phyloP scores from a whole-genome alignment of 306 rosid species.

The Arachis stenosperma region DNA sequence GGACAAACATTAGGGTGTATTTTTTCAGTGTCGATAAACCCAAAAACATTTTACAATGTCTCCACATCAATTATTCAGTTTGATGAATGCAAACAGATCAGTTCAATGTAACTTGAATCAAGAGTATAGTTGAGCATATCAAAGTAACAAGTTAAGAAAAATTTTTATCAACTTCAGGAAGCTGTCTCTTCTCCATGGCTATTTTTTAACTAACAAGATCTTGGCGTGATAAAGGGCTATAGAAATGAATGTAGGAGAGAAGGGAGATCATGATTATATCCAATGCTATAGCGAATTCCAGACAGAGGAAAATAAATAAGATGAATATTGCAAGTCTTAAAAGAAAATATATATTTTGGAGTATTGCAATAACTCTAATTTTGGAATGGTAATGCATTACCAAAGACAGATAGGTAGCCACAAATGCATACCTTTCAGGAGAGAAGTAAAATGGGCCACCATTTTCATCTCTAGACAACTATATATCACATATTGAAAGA shows the following conservation, averaged over 20 bases:
- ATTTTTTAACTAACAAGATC: too few species aligned
- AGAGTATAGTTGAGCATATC: slow-evolving; percentile 34
- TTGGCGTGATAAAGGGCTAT: too few species aligned
- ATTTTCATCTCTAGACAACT: slow-evolving; percentile 64
- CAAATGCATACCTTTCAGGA: slow-evolving; percentile 33
- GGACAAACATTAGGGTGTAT: too few species aligned
- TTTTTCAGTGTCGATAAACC: slow-evolving; percentile 42
- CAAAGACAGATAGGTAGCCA: slow-evolving; percentile 10
- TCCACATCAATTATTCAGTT: slow-evolving; percentile 51
- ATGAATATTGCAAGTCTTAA: slow-evolving; percentile 11
- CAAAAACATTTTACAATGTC: slow-evolving; percentile 76
- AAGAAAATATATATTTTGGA: slow-evolving; percentile 1
- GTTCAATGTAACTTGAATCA: not conserved
- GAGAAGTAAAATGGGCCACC: slow-evolving; percentile 66
- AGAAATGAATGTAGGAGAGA: slow-evolving; percentile 38
- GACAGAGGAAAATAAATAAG: too few species aligned
- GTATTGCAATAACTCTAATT: not conserved
- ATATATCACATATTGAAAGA: slow-evolving; percentile 78
- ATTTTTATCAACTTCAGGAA: slow-evolving; percentile 80
- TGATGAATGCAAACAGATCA: slow-evolving; percentile 35
- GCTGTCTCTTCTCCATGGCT: too few species aligned
- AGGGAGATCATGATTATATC: slow-evolving; percentile 22
- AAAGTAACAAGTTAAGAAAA: slow-evolving; percentile 50
- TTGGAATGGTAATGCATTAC: slow-evolving; percentile 1
- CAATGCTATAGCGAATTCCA: slow-evolving; percentile 18